Conservation (phyloP, 768 basidiomycete genomes). For the Rubroboletus pulcherrimus region DNA sequence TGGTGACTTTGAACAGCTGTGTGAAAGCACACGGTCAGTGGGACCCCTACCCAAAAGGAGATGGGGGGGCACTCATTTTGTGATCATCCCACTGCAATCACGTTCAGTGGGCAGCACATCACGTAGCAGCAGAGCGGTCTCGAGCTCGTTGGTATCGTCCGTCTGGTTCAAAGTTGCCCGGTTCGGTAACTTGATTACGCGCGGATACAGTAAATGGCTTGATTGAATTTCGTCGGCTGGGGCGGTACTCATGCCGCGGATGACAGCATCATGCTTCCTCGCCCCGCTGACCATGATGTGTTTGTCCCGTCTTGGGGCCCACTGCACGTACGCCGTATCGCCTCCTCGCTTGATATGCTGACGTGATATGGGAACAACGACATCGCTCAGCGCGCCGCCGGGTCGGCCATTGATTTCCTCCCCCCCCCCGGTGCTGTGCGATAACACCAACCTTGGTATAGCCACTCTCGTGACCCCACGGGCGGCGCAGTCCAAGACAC, state of each 20-base stretch:
- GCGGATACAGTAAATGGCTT: slow-evolving; percentile 2
- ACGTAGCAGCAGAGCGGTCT: neutral
- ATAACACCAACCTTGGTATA: neutral
- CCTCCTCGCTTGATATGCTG: neutral
- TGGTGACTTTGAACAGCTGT: neutral
- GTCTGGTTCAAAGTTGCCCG: slow-evolving; percentile 10
- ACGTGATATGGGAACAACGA: neutral
- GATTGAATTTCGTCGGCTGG: slow-evolving; percentile 3
- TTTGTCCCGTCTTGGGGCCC: neutral
- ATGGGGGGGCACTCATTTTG: neutral
- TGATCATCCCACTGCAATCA: neutral
- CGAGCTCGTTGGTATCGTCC: neutral
- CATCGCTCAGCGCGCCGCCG: neutral
- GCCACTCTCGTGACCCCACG: neutral
- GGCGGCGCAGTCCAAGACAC: neutral
- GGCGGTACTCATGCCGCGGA: too few relatives aligned
- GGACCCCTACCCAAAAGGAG: too few relatives aligned
- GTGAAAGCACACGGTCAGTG: too few relatives aligned
- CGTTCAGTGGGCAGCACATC: neutral
- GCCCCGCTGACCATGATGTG: neutral
- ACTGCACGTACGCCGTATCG: neutral
- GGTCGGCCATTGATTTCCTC: neutral
- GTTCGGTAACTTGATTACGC: neutral
- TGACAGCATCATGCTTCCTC: slow-evolving; percentile 1
- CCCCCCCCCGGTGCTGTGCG: neutral